These are phyloP conservation scores for Phanerochaete sordida DNA, from an alignment of 768 basidiomycete genomes.

Conservation along the genomic window DNA sequence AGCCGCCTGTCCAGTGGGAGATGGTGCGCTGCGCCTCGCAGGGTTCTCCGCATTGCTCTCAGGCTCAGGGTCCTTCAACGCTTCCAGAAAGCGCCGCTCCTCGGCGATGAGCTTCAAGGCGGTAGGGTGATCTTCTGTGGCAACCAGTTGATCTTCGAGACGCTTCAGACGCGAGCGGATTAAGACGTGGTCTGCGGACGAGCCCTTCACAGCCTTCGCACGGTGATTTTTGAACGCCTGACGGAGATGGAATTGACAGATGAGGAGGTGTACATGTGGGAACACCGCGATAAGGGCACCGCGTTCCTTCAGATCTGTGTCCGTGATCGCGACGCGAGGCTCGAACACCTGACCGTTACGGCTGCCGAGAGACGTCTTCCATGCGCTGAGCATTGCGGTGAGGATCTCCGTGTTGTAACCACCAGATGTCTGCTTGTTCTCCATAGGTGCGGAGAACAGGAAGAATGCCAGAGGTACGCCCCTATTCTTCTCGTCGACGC, in stretches of 20 bases:
- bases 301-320: constrained; percentile 32
- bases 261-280: constrained; percentile 27
- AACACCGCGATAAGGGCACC: constrained; percentile 29
- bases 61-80: background rate
- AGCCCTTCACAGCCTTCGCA: background rate
- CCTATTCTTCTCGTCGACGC: constrained; percentile 22
- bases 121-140: background rate
- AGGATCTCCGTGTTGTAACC: constrained; percentile 22
- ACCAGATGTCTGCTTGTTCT: constrained; percentile 9
- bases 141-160: constrained; percentile 1
- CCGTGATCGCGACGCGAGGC: constrained; percentile 24
- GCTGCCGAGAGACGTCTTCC: constrained; percentile 9
- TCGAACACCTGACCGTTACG: background rate
- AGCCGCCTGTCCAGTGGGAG: background rate
- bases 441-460: constrained; percentile 26
- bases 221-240: constrained; percentile 33
- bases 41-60: background rate
- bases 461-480: constrained; percentile 31
- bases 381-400: constrained; percentile 17
- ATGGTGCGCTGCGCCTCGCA: no score
- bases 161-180: background rate
- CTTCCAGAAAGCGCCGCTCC: background rate
- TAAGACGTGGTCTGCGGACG: background rate
- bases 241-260: constrained; percentile 35
- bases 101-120: background rate